Conservation (phyloP, 2,329 filamentous ascomycete genomes). For the Fusarium nematophilum region DNA sequence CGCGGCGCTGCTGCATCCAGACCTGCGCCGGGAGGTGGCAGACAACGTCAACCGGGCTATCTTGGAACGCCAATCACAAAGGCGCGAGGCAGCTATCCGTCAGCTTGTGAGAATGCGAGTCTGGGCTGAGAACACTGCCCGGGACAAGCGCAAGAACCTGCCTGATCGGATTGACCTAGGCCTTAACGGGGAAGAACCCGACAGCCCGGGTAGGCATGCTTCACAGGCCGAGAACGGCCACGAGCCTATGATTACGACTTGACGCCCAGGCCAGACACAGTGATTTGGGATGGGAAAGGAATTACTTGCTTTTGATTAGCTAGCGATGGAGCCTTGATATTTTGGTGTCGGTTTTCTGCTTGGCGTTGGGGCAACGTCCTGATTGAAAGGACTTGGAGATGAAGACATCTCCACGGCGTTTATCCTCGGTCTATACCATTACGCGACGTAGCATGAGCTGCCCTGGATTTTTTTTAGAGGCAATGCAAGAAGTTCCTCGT, state of each 20-base stretch:
- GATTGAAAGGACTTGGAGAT: conserved; percentile 23
- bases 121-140: conserved; percentile 81
- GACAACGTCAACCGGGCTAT: conserved; percentile 91
- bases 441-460: conserved; percentile 1
- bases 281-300: conserved; percentile 11
- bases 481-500: background rate
- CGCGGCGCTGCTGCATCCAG: conserved; percentile 80
- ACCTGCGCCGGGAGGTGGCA: conserved; percentile 85
- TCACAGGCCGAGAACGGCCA: conserved; percentile 54
- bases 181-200: conserved; percentile 51
- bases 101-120: conserved; percentile 83
- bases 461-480: background rate
- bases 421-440: background rate
- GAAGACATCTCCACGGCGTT: conserved; percentile 30
- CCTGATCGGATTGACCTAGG: conserved; percentile 53
- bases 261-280: conserved; percentile 32
- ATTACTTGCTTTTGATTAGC: conserved; percentile 28
- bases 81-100: conserved; percentile 83
- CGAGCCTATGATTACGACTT: conserved; percentile 66
- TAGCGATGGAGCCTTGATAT: conserved; percentile 18
- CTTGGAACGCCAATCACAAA: conserved; percentile 75
- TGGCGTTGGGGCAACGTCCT: conserved; percentile 37
- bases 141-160: conserved; percentile 46
- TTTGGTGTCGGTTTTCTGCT: conserved; percentile 20
- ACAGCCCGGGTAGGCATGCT: conserved; percentile 38